Percentiles rank a stretch among this genome's conserved stretches.
These are phyloP conservation scores for Lagenaria siceraria DNA, from an alignment of 306 rosid genomes.

Conservation along the genomic window DNA sequence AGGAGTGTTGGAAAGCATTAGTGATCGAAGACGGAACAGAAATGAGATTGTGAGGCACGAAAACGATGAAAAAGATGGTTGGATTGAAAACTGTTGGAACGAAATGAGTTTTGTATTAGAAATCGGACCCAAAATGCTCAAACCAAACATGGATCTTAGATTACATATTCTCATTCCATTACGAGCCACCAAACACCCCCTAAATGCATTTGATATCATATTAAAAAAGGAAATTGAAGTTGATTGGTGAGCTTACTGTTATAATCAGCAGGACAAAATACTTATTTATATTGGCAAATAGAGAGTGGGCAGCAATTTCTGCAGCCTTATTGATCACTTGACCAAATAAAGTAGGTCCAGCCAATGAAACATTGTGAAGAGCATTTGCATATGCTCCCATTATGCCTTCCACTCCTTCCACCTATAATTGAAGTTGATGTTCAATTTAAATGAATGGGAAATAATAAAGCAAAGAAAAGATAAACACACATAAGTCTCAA, in stretches of 20 bases:
- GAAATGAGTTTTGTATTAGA: too few species aligned
- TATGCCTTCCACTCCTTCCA: constrained; percentile 74
- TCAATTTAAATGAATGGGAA: neutral
- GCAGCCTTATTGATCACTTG: constrained; percentile 67
- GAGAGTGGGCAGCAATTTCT: constrained; percentile 47
- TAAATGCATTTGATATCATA: too few species aligned
- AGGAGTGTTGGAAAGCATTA: too few species aligned
- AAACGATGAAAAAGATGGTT: too few species aligned
- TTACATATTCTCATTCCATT: too few species aligned
- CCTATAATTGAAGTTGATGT: constrained; percentile 23
- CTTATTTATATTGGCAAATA: constrained; percentile 21
- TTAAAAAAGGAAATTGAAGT: neutral
- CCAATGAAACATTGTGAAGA: constrained; percentile 34
- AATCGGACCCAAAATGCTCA: too few species aligned
- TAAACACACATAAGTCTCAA: too few species aligned
- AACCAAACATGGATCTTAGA: too few species aligned
- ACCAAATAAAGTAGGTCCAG: constrained; percentile 87
- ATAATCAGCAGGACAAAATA: constrained; percentile 65
- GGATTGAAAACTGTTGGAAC: too few species aligned
- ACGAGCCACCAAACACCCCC: too few species aligned
- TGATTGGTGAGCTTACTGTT: constrained; percentile 33
- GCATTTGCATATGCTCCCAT: constrained; percentile 62
- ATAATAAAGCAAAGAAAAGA: neutral
- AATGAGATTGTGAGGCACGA: too few species aligned
- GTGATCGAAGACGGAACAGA: too few species aligned